Conservation (phyloP, 305 asterid species). For the Petunia hybrid region DNA sequence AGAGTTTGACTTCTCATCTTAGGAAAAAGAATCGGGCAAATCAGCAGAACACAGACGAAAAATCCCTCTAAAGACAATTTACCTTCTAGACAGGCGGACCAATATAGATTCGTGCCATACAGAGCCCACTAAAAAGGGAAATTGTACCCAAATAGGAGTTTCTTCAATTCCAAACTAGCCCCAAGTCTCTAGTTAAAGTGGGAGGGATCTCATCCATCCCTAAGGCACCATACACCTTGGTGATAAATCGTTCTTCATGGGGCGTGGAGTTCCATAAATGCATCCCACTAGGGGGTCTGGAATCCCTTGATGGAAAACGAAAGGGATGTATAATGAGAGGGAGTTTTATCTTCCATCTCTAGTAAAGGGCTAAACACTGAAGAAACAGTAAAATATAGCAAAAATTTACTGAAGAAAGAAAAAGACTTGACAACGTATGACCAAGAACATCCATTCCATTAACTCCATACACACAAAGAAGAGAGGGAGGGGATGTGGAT, state of each 20-base stretch:
- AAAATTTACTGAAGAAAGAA: neutral
- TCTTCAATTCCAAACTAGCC: too few species aligned
- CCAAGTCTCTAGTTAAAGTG: neutral
- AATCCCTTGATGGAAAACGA: neutral
- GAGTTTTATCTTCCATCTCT: neutral
- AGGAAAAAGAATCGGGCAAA: too few species aligned
- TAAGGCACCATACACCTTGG: neutral
- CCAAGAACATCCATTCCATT: neutral
- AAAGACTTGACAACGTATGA: neutral
- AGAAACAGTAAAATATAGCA: neutral
- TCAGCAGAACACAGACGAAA: too few species aligned
- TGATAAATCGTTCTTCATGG: neutral
- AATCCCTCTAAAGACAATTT: too few species aligned
- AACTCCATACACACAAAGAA: neutral
- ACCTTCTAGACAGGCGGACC: too few species aligned
- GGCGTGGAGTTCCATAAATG: neutral
- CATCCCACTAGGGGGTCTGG: neutral
- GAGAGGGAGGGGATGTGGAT: neutral
- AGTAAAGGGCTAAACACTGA: neutral
- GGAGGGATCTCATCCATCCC: neutral
- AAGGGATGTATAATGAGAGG: neutral
- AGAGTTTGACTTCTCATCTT: too few species aligned
- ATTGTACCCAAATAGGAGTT: too few species aligned
- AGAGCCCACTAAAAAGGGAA: neutral
- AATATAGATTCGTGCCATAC: neutral